Evolutionary conservation across 2,329 filamentous ascomycete genomes (phyloP).

Genomic region (Aureobasidium uvarum): DNA sequence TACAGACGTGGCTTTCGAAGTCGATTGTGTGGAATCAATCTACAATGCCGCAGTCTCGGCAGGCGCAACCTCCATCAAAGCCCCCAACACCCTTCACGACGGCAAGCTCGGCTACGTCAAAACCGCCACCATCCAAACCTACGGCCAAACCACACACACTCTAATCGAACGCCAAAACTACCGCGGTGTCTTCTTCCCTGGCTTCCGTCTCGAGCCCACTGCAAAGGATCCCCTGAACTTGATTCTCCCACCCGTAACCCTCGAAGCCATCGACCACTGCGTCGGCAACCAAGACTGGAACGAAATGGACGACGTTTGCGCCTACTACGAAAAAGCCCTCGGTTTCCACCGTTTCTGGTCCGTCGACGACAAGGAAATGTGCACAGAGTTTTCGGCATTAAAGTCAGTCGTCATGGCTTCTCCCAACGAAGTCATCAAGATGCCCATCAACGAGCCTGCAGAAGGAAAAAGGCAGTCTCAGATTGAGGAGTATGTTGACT

Average conservation of each 20-base stretch:
- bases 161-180: slow-evolving; percentile 73
- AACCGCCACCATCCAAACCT: slow-evolving; percentile 81
- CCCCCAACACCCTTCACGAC: slow-evolving; percentile 57
- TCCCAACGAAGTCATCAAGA: slow-evolving; percentile 83
- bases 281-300: slow-evolving; percentile 97
- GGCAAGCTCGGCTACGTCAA: slow-evolving; percentile 67
- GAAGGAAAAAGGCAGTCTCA: slow-evolving; percentile 86
- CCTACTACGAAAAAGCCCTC: slow-evolving; percentile 80
- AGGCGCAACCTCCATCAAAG: slow-evolving; percentile 61
- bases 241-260: slow-evolving; percentile 62
- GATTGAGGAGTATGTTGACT: slow-evolving; percentile 84
- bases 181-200: slow-evolving; percentile 75
- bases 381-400: slow-evolving; percentile 86
- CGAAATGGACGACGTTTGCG: slow-evolving; percentile 69
- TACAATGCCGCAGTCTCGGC: slow-evolving; percentile 69
- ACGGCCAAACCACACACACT: slow-evolving; percentile 93
- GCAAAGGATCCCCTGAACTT: slow-evolving; percentile 47
- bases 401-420: slow-evolving; percentile 89
- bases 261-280: slow-evolving; percentile 87
- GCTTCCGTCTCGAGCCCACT: slow-evolving; percentile 61
- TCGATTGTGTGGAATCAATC: slow-evolving; percentile 81
- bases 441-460: slow-evolving; percentile 98
- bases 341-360: slow-evolving; percentile 98
- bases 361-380: slow-evolving; percentile 89
- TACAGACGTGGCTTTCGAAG: slow-evolving; percentile 83